Percentiles rank a stretch among this genome's conserved stretches.
These are phyloP conservation scores for Porphyrellus sp. DNA, from an alignment of 1,284 basidiomycete genomes.

Conservation along the genomic window DNA sequence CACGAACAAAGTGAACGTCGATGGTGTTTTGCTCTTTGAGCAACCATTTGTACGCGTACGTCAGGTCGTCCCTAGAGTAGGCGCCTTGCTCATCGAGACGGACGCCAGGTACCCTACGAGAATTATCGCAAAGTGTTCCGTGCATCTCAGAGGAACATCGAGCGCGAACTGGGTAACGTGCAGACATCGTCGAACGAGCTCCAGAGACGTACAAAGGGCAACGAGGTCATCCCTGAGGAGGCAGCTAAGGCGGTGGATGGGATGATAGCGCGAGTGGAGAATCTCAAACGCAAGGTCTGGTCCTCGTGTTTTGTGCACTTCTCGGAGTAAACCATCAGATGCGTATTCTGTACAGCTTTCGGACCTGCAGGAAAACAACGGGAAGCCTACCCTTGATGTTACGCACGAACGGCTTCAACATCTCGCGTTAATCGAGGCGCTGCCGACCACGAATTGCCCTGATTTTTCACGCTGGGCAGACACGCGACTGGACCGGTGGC, in stretches of 20 bases:
- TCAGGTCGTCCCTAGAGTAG: slow-evolving; percentile 12
- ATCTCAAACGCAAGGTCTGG: slow-evolving; percentile 77
- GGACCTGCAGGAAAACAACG: slow-evolving; percentile 64
- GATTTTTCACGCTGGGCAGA: slow-evolving; percentile 76
- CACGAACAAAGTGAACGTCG: slow-evolving; percentile 56
- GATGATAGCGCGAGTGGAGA: slow-evolving; percentile 74
- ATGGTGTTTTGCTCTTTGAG: slow-evolving; percentile 83
- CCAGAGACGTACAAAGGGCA: slow-evolving; percentile 41
- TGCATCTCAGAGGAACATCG: slow-evolving; percentile 73
- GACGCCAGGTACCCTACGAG: slow-evolving; percentile 75
- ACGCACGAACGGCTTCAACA: slow-evolving; percentile 72
- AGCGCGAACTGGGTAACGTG: slow-evolving; percentile 68
- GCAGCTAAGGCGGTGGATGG: slow-evolving; percentile 61
- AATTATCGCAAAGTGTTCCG: slow-evolving; percentile 83
- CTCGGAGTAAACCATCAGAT: slow-evolving; percentile 15
- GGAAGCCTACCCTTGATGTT: slow-evolving; percentile 65
- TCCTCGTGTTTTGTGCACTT: slow-evolving; percentile 15
- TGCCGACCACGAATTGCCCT: slow-evolving; percentile 49
- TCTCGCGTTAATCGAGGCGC: slow-evolving; percentile 56
- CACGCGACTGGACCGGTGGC: slow-evolving; percentile 81
- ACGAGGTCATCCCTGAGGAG: slow-evolving; percentile 47
- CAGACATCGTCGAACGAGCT: slow-evolving; percentile 58
- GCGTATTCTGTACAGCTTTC: slow-evolving; percentile 48
- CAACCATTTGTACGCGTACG: slow-evolving; percentile 79
- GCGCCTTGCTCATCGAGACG: slow-evolving; percentile 11